Evolutionary conservation across 2,329 filamentous ascomycete genomes (phyloP).

Genomic region (Alternaria sp.): DNA sequence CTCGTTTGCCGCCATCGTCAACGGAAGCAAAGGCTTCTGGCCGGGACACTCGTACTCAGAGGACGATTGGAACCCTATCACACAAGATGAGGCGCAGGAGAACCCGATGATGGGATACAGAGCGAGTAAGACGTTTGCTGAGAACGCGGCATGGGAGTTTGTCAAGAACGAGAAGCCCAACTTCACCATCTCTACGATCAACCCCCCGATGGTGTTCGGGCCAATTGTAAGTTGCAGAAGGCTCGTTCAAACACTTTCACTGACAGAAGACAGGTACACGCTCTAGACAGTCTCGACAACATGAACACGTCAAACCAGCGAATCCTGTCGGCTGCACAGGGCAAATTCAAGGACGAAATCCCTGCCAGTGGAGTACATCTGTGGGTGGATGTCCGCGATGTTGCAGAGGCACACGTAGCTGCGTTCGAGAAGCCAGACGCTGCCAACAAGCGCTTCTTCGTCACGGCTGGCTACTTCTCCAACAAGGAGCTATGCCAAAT

Average conservation of each 20-base stretch:
- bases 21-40: constrained; percentile 61
- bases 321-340: constrained; percentile 69
- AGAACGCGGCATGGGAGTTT: constrained; percentile 63
- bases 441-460: constrained; percentile 71
- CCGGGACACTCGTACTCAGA: constrained; percentile 62
- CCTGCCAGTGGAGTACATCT: constrained; percentile 64
- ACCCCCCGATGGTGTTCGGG: constrained; percentile 61
- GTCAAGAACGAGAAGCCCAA: constrained; percentile 60
- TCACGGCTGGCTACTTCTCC: constrained; percentile 64
- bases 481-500: constrained; percentile 67
- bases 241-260: background rate
- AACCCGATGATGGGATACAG: constrained; percentile 57
- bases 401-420: constrained; percentile 70
- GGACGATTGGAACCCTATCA: constrained; percentile 66
- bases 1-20: constrained; percentile 72
- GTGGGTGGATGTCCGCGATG: constrained; percentile 61
- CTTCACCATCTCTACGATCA: constrained; percentile 59
- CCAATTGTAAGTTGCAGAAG: constrained; percentile 52
- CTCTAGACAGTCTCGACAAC: constrained; percentile 67
- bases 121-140: constrained; percentile 70
- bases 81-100: constrained; percentile 57
- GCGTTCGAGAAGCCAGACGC: constrained; percentile 64
- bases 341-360: constrained; percentile 66
- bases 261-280: constrained; percentile 54
- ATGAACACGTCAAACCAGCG: constrained; percentile 79